These are phyloP conservation scores for Hypomyces perniciosus DNA, from an alignment of 2,329 filamentous ascomycete species.

Conservation along the genomic window DNA sequence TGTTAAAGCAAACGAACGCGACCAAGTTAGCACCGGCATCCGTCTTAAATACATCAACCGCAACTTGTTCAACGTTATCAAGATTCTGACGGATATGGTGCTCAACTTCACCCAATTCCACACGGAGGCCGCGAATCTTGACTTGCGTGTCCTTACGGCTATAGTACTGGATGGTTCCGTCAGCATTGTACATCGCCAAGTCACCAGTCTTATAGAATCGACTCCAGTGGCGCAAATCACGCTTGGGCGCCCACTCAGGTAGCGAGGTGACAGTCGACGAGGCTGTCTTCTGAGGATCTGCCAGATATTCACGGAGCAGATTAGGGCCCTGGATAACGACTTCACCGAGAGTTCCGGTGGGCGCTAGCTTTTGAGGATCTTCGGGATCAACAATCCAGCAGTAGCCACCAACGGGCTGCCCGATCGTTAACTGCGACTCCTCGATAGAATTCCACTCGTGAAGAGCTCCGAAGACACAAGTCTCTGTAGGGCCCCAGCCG, in stretches of 20 bases:
- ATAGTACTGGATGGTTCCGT: slow-evolving; percentile 9
- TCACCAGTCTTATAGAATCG: slow-evolving; percentile 11
- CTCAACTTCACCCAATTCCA: slow-evolving; percentile 12
- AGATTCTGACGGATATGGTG: slow-evolving; percentile 3
- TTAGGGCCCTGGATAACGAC: slow-evolving; percentile 11
- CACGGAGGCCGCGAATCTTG: slow-evolving; percentile 9
- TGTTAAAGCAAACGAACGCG: slow-evolving; percentile 7
- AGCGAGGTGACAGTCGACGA: slow-evolving; percentile 1
- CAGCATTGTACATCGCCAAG: slow-evolving; percentile 4
- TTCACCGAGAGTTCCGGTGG: slow-evolving; percentile 7
- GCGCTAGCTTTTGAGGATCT: slow-evolving; percentile 2
- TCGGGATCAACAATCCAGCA: slow-evolving; percentile 13
- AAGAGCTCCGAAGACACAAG: slow-evolving; percentile 7
- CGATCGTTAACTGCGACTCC: slow-evolving; percentile 9
- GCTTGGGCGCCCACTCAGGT: slow-evolving; percentile 5
- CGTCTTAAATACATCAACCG: slow-evolving; percentile 8
- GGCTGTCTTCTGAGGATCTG: slow-evolving; percentile 4
- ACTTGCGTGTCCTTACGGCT: slow-evolving; percentile 12
- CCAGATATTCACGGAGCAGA: slow-evolving; percentile 9
- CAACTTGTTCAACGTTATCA: slow-evolving; percentile 2
- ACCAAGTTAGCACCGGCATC: slow-evolving; percentile 7
- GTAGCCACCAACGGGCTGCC: slow-evolving; percentile 6
- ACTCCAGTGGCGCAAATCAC: neutral
- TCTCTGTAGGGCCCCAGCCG: slow-evolving; percentile 11
- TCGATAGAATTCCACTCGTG: slow-evolving; percentile 7